Percentiles rank a stretch among this genome's conserved stretches.
phyloP scores from a whole-genome alignment of 331 rosid species.

The Prunus yedoensis region DNA sequence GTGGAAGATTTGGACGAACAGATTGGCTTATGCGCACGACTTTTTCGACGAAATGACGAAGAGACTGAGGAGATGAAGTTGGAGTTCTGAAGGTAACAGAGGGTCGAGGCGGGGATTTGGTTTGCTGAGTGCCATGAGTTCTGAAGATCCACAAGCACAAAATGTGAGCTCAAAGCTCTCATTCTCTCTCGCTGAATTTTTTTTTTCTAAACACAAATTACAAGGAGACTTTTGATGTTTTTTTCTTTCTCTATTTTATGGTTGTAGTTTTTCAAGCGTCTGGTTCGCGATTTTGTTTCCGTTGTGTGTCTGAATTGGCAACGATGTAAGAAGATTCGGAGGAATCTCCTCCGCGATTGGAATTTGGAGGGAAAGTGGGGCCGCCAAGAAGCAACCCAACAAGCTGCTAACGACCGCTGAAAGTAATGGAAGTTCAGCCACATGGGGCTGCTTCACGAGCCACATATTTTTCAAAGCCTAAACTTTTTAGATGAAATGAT shows the following conservation, averaged over 20 bases:
- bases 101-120: conserved; percentile 51
- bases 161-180: conserved; percentile 73
- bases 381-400: conserved; percentile 15
- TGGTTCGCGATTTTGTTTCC: neutral
- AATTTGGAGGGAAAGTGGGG: conserved; percentile 44
- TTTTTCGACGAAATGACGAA: conserved; percentile 56
- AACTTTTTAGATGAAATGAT: no score
- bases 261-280: neutral
- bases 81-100: conserved; percentile 39
- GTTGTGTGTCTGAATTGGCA: neutral
- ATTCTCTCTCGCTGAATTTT: conserved; percentile 19
- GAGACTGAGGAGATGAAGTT: conserved; percentile 37
- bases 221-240: neutral
- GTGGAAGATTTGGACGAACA: conserved; percentile 43
- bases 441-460: conserved; percentile 30
- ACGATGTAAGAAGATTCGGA: conserved; percentile 58
- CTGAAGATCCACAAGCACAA: conserved; percentile 69
- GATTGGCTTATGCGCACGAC: conserved; percentile 29
- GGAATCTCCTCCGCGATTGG: conserved; percentile 54
- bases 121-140: conserved; percentile 46
- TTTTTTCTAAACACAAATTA: neutral
- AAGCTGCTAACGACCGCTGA: conserved; percentile 13
- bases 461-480: conserved; percentile 17
- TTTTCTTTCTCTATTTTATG: neutral
- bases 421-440: conserved; percentile 13